Evolutionary conservation across 139 green algal species (phyloP), one percentile per base, ranked within the genome.

Genomic region (Edaphochlamys debaryana): DNA sequence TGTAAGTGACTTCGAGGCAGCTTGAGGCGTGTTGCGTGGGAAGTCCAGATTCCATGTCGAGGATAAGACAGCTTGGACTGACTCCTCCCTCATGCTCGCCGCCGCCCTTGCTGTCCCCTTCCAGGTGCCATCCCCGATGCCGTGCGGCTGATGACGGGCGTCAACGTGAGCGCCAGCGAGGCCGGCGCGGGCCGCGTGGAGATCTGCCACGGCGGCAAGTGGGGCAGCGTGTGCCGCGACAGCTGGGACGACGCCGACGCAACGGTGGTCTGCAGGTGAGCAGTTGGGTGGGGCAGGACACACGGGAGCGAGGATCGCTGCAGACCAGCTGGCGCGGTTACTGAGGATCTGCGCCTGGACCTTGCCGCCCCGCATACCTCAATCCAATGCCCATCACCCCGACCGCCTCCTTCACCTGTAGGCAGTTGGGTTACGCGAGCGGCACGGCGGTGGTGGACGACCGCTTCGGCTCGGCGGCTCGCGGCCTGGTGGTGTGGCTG

Each of bases 211-310:
- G 32, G 17, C 29, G 50, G 50, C 17, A 30, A 41, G 45, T 78
- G 70, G 70, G 70, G 70, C 34, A 67, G n/a, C 23, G 70, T 78
- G 32, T 78, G 70, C 32, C 22, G 4, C 3, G 70, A 67, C 70
- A 48, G 48, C 22, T 78, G 70, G 70, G 70, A 78, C 70, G 70
- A 78, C 70, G 15, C 32, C 34, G 70, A 78, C 48, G 69, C 69
- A 5, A 13, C 4, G 1, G 69, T 76, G 30, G 69, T 76, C 30
- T 76, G 69, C 69, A 40, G n/a, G n/a, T n/a, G n/a, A n/a, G n/a
- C n/a, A n/a, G n/a, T n/a, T n/a, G n/a, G n/a, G n/a, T n/a, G n/a
- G n/a, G n/a, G n/a, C n/a, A n/a, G n/a, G n/a, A n/a, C n/a, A n/a
- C n/a, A n/a, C n/a, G n/a, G n/a, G n/a, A n/a, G n/a, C n/a, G n/a